Evolutionary conservation across 345 rosid species (phyloP).

Genomic region (Pugionium dolabratum): DNA sequence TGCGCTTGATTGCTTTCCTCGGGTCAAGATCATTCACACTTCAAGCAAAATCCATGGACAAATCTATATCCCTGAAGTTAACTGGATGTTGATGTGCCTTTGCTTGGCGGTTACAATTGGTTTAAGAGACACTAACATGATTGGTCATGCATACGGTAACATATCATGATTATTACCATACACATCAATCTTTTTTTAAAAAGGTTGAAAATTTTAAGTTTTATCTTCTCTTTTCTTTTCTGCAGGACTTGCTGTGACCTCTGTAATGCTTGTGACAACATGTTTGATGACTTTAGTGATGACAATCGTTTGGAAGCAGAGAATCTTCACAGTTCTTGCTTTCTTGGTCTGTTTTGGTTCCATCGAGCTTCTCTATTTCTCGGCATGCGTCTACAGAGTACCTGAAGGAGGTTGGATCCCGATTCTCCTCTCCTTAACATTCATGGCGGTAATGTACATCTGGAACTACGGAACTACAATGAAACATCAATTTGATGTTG

Average conservation of each 20-base stretch:
- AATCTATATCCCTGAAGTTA: conserved; percentile 86
- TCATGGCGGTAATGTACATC: conserved; percentile 63
- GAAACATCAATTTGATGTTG: conserved; percentile 74
- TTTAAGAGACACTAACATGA: conserved; percentile 62
- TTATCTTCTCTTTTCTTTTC: conserved; percentile 7
- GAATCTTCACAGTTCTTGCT: conserved; percentile 43
- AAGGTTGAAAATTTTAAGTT: background rate
- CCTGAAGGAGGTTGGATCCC: conserved; percentile 88
- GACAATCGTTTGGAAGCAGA: conserved; percentile 68
- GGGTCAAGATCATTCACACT: conserved; percentile 77
- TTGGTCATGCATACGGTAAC: conserved; percentile 86
- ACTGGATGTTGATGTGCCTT: conserved; percentile 85
- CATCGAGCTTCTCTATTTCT: conserved; percentile 67
- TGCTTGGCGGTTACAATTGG: conserved; percentile 75
- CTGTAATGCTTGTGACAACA: conserved; percentile 80
- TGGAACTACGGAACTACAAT: conserved; percentile 86
- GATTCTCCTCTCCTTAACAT: conserved; percentile 54
- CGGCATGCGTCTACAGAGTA: conserved; percentile 64
- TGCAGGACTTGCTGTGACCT: conserved; percentile 78
- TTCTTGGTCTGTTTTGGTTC: conserved; percentile 63
- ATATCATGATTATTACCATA: background rate
- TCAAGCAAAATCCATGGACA: conserved; percentile 76
- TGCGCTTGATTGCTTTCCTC: conserved; percentile 86
- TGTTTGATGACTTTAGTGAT: conserved; percentile 70
- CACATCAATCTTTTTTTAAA: background rate